Base-by-base conservation (phyloP, 768 basidiomycete genomes). In the Phlegmacium glaucopus region DNA sequence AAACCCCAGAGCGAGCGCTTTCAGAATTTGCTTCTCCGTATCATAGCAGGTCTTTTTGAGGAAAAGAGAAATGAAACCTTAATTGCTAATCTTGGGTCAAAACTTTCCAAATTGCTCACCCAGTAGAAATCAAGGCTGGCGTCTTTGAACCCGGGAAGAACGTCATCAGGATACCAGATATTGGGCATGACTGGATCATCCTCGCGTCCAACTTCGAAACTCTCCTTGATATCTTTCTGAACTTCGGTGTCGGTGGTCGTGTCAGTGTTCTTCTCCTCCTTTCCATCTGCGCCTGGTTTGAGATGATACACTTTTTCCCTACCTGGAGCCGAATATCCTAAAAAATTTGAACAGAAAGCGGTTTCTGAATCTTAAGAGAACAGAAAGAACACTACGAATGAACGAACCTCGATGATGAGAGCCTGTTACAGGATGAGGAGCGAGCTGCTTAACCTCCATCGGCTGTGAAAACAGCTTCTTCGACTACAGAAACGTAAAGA, bases 141-240 rank as follows among this genome's bases (percentile, higher is more conserved):
- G 45, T 78, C 72, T 43, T 67, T 74, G 56, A 82, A 81, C 1
- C 76, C 80, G 0, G 80, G 77, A 11, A 83, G 61, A 0, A 72
- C 62, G 11, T 64, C 68, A 4, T 79, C 79, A 0, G 77, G 74
- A 9, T 76, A 71, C 80, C 81, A 83, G 29, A 82, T 77, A 52
- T 83, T 81, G 1, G 79, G 77, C 66, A 75, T 72, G 0, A 57
- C 50, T 4, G 55, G 58, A 38, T 74, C 64, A n/a, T 70, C 64
- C 39, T 80, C 79, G 22, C 72, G 64, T 1, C 78, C 79, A n/a
- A 69, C 67, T 48, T 82, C 79, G 45, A 79, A 80, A 48, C 72
- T 78, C 57, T 80, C 80, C 53, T 78, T 79, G 39, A 74, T 62
- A 38, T 72, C 67, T 32, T 69, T 71, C 15, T 40, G 35, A 16